Evolutionary conservation across 352 stramenopile species (phyloP).

Genomic region (Elongisporangium anandrum): DNA sequence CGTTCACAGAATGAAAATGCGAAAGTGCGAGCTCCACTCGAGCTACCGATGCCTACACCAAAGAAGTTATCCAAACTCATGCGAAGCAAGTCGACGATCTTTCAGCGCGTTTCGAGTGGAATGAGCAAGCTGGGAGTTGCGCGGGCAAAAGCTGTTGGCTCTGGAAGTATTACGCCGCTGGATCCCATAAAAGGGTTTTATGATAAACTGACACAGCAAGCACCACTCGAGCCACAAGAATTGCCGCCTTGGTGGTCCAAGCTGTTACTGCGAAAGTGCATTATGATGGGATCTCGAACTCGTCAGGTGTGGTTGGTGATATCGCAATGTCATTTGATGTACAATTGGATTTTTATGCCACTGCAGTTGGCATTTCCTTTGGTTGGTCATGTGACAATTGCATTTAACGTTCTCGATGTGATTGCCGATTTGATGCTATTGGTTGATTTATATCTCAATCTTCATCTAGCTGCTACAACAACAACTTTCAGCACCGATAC

Average conservation of each 20-base stretch:
- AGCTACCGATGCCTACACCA: conserved; percentile 1
- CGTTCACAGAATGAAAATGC: background rate
- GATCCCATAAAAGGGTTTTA: conserved; percentile 29
- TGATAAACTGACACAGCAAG: conserved; percentile 22
- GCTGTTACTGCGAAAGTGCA: conserved; percentile 19
- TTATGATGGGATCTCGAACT: conserved; percentile 21
- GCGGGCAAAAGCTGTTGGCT: background rate
- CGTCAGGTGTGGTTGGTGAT: conserved; percentile 33
- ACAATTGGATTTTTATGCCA: conserved; percentile 35
- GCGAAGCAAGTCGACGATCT: conserved; percentile 49
- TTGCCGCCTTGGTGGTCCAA: background rate
- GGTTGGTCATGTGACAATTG: conserved; percentile 12
- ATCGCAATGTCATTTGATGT: conserved; percentile 32
- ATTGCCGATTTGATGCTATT: conserved; percentile 30
- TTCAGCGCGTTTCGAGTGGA: conserved; percentile 21
- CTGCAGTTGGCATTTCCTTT: conserved; percentile 35
- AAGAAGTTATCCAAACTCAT: conserved; percentile 14
- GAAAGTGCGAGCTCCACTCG: conserved; percentile 11
- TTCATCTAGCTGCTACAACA: conserved; percentile 27
- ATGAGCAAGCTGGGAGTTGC: background rate
- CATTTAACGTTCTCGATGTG: conserved; percentile 14
- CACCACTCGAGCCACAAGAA: conserved; percentile 9
- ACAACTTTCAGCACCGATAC: conserved; percentile 2
- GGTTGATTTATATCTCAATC: conserved; percentile 44
- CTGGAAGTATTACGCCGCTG: background rate